A percentile compares a stretch with the other conserved stretches of the same genome.
Evolutionary conservation across 2,329 filamentous ascomycete species (phyloP).

Genomic region (Ascochyta viciae-villosae): DNA sequence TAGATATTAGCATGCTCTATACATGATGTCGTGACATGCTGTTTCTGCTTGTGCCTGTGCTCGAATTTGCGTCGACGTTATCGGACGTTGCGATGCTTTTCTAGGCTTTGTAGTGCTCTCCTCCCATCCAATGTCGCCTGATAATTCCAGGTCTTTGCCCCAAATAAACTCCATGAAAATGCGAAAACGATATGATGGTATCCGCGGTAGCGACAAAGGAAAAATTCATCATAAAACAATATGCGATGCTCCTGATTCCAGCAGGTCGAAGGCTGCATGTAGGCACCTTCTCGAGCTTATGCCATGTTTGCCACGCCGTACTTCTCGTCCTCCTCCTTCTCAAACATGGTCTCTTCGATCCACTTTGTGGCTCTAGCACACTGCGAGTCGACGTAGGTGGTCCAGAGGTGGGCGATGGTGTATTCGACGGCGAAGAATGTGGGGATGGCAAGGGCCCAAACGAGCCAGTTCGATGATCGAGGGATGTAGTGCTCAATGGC

Average conservation of each 20-base stretch:
- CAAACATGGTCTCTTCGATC: conserved; percentile 58
- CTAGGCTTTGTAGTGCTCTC: not conserved
- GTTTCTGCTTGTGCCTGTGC: not conserved
- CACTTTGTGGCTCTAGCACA: conserved; percentile 58
- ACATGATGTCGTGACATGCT: conserved; percentile 8
- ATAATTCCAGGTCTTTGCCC: conserved; percentile 3
- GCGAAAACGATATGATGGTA: conserved; percentile 14
- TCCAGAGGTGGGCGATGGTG: conserved; percentile 58
- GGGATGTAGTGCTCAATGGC: conserved; percentile 53
- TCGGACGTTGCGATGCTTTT: not conserved
- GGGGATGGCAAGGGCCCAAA: conserved; percentile 54
- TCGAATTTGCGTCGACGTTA: not conserved
- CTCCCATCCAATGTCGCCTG: conserved; percentile 4
- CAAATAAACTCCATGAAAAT: conserved; percentile 14
- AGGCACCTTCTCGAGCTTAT: conserved; percentile 7
- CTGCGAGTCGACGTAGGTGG: conserved; percentile 59
- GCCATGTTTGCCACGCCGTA: conserved; percentile 35
- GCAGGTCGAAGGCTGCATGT: not conserved
- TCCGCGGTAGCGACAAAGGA: conserved; percentile 17
- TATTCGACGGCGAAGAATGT: conserved; percentile 58
- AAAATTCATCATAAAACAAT: conserved; percentile 14
- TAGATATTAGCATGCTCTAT: conserved; percentile 11
- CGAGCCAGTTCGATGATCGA: conserved; percentile 46
- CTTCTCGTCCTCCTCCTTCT: conserved; percentile 51
- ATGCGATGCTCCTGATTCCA: conserved; percentile 9